These are phyloP conservation scores for Wickerhamomyces queroliae DNA, from an alignment of 805 yeast genomes.

Conservation along the genomic window DNA sequence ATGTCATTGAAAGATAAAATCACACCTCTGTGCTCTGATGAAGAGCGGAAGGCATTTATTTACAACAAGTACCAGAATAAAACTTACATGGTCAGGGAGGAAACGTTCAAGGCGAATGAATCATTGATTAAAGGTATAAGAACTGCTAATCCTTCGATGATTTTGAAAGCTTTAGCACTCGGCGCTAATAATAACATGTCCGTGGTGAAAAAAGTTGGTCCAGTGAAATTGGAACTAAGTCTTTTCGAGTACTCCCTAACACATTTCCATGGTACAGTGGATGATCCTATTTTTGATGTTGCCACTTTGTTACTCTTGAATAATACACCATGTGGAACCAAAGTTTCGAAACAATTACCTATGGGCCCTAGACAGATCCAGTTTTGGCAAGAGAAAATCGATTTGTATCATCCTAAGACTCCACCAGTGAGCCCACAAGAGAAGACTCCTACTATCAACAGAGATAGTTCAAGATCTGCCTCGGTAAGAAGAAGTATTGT, in stretches of 20 bases:
- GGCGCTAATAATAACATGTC: constrained; percentile 42
- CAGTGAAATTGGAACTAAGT: constrained; percentile 20
- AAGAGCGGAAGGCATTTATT: constrained; percentile 52
- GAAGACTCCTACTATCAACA: neutral
- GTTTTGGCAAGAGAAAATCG: constrained; percentile 47
- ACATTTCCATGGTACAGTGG: constrained; percentile 27
- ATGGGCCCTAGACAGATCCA: constrained; percentile 39
- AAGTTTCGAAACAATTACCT: constrained; percentile 27
- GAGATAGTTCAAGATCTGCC: neutral
- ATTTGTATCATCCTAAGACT: constrained; percentile 11
- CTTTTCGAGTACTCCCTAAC: constrained; percentile 50
- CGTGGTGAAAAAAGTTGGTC: constrained; percentile 25
- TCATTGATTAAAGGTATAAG: constrained; percentile 47
- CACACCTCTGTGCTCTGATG: constrained; percentile 30
- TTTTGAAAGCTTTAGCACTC: constrained; percentile 36
- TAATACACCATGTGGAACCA: constrained; percentile 42
- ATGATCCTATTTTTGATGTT: constrained; percentile 35
- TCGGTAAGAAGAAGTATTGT: neutral
- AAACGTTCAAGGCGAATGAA: constrained; percentile 23
- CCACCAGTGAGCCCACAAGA: neutral
- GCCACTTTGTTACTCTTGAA: constrained; percentile 55
- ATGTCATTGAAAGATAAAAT: constrained; percentile 21
- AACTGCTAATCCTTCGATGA: constrained; percentile 38
- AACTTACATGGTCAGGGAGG: constrained; percentile 30
- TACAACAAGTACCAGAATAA: constrained; percentile 57